These are phyloP conservation scores for Polygonum maritimum DNA, from an alignment of 148 eudicot species.

Conservation along the genomic window DNA sequence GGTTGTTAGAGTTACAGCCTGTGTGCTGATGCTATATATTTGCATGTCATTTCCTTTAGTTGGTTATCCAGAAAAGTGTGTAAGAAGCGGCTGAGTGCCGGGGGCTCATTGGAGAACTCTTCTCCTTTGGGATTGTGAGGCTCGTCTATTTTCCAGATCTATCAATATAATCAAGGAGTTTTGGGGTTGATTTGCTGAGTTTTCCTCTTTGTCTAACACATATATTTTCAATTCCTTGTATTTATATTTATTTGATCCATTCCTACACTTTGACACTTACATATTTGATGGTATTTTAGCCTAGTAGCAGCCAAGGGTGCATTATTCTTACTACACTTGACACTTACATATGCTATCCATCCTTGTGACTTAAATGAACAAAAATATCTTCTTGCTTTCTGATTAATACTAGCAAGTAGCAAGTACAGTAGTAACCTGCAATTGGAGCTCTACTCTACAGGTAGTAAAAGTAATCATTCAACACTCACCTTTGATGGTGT, in stretches of 20 bases:
- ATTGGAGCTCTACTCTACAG: constrained; percentile 32
- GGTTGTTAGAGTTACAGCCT: too few species aligned
- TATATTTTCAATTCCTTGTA: not conserved
- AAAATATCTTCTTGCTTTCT: not conserved
- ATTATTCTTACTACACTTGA: not conserved
- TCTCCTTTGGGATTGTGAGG: too few species aligned
- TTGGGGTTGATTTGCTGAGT: too few species aligned
- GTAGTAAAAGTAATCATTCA: constrained; percentile 59
- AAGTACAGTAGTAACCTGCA: not conserved
- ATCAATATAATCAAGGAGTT: too few species aligned
- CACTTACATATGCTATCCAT: not conserved
- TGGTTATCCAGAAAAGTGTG: too few species aligned
- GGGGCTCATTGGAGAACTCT: too few species aligned
- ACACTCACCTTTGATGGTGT: constrained; percentile 79
- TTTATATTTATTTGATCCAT: not conserved
- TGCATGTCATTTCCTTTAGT: too few species aligned
- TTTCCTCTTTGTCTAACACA: too few species aligned
- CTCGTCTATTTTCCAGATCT: too few species aligned
- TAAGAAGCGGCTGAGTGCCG: too few species aligned
- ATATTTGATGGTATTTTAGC: not conserved
- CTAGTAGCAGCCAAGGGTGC: not conserved
- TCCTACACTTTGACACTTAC: not conserved
- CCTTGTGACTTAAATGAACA: not conserved
- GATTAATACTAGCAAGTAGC: not conserved
- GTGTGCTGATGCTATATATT: too few species aligned